Evolutionary conservation across 108 stramenopile species (phyloP).

Genomic region (Aurantiochytrium sp.): DNA sequence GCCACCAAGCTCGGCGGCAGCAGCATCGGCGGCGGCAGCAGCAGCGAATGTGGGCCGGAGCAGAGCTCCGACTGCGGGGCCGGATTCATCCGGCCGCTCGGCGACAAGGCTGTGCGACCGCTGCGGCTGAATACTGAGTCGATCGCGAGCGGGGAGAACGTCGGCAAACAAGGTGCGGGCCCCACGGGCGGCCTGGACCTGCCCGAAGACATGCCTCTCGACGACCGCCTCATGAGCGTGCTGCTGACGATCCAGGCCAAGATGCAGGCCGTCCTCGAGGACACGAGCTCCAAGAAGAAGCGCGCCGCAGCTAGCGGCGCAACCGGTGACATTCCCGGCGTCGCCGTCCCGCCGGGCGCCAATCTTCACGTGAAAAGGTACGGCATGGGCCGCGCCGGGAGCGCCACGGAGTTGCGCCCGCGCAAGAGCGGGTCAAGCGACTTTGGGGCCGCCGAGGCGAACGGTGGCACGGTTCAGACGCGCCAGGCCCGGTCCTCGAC

Average conservation of each 20-base stretch:
- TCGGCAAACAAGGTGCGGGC: no score
- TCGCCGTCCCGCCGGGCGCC: neutral
- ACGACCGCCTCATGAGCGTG: neutral
- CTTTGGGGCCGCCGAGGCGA: no score
- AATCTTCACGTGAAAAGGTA: neutral
- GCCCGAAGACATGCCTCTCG: neutral
- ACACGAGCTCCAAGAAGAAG: neutral
- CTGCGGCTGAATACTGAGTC: neutral
- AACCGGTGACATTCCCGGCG: neutral
- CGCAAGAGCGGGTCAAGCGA: no score
- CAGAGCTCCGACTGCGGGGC: no score
- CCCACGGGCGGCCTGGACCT: no score
- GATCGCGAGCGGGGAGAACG: no score
- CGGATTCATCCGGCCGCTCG: neutral
- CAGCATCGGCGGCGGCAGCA: no score
- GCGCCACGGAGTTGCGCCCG: no score
- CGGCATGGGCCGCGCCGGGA: no score
- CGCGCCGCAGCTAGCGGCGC: neutral
- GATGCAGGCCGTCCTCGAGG: neutral
- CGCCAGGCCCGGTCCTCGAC: neutral
- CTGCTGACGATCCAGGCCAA: constrained; percentile 7
- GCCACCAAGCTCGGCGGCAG: no score
- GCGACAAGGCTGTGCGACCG: neutral
- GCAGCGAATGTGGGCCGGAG: no score
- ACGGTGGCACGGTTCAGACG: neutral